These are phyloP conservation scores for Metarhizium sp. DNA, from an alignment of 2,329 filamentous ascomycete species.

Conservation along the genomic window DNA sequence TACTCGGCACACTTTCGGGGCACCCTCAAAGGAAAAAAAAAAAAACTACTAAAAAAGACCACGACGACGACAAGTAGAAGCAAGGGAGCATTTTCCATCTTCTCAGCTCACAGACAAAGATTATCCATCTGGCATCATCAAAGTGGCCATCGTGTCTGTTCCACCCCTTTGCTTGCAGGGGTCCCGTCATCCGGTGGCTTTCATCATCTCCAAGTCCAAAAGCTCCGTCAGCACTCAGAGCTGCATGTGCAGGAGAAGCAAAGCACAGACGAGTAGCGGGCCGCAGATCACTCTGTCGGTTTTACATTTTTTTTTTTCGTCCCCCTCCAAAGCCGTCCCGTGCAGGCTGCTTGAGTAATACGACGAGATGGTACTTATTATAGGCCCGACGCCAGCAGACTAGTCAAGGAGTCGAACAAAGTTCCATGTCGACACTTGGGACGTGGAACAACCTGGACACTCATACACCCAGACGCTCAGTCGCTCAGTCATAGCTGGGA, in stretches of 20 bases:
- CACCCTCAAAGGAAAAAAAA: not conserved
- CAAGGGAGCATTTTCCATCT: too few relatives aligned
- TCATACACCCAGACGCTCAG: too few relatives aligned
- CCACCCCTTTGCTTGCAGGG: not conserved
- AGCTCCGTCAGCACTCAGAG: not conserved
- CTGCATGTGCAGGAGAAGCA: not conserved
- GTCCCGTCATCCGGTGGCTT: not conserved
- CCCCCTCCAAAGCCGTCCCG: not conserved
- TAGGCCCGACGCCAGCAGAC: not conserved
- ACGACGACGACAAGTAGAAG: too few relatives aligned
- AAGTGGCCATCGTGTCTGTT: too few relatives aligned
- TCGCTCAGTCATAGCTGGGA: not conserved
- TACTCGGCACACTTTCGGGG: not conserved
- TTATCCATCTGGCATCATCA: too few relatives aligned
- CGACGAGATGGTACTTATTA: not conserved
- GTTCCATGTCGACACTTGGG: too few relatives aligned
- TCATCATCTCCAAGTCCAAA: not conserved
- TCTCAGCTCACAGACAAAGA: too few relatives aligned
- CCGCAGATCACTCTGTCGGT: not conserved
- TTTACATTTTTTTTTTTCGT: not conserved
- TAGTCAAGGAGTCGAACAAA: not conserved
- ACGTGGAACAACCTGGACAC: too few relatives aligned
- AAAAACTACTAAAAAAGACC: too few relatives aligned
- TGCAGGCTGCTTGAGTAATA: not conserved
- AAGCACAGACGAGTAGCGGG: conserved; percentile 6